Conservation (phyloP, 2,329 filamentous ascomycete species). For the Penicillium sp. region DNA sequence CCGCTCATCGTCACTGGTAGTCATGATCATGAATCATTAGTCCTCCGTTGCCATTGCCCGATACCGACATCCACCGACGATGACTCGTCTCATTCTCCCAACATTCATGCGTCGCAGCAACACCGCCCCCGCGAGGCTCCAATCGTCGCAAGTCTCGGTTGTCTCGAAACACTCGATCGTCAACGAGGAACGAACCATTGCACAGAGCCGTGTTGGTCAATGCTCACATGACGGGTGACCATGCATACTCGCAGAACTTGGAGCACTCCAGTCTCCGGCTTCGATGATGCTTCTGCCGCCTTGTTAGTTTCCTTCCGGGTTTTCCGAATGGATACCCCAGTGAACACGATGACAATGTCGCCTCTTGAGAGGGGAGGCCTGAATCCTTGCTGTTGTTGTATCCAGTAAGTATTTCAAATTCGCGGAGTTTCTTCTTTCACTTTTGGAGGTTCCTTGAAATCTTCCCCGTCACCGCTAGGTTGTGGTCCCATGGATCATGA, state of each 20-base stretch:
- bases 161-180: slow-evolving; percentile 15
- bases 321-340: slow-evolving; percentile 39
- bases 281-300: slow-evolving; percentile 19
- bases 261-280: slow-evolving; percentile 3
- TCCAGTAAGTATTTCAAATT: background rate
- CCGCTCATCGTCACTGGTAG: background rate
- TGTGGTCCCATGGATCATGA: slow-evolving; percentile 11
- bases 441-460: background rate
- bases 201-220: slow-evolving; percentile 13
- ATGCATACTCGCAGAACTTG: slow-evolving; percentile 19
- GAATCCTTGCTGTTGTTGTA: background rate
- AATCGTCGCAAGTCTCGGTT: slow-evolving; percentile 5
- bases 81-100: slow-evolving; percentile 12
- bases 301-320: slow-evolving; percentile 31
- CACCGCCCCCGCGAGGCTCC: slow-evolving; percentile 6
- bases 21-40: background rate
- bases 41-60: slow-evolving; percentile 7
- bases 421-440: background rate
- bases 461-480: slow-evolving; percentile 25
- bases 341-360: slow-evolving; percentile 33
- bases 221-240: slow-evolving; percentile 28
- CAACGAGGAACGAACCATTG: slow-evolving; percentile 5
- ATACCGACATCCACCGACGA: slow-evolving; percentile 12
- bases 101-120: slow-evolving; percentile 9
- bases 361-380: slow-evolving; percentile 15